phyloP scores from a whole-genome alignment of 2,329 filamentous ascomycete species.

The Podosphaera leucotricha region DNA sequence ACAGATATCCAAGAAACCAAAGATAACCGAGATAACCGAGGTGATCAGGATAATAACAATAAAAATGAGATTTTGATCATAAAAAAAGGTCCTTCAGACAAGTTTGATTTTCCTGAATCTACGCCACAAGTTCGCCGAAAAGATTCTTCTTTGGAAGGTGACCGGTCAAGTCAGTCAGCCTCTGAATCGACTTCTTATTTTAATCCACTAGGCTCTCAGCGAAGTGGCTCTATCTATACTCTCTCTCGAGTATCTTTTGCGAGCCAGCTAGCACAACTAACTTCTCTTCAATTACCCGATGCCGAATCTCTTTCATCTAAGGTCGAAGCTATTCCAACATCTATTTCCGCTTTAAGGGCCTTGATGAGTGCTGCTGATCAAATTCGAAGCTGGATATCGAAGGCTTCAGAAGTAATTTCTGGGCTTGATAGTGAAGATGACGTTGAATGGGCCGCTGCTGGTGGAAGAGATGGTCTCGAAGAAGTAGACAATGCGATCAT shows the following conservation, averaged over 20 bases:
- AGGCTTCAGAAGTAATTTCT: slow-evolving; percentile 69
- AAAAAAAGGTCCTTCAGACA: slow-evolving; percentile 32
- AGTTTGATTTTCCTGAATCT: slow-evolving; percentile 19
- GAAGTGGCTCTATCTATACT: slow-evolving; percentile 77
- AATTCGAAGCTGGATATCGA: slow-evolving; percentile 81
- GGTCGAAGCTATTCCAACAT: slow-evolving; percentile 65
- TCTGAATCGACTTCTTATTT: slow-evolving; percentile 28
- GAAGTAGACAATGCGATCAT: slow-evolving; percentile 52
- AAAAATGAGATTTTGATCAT: slow-evolving; percentile 36
- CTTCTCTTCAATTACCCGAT: slow-evolving; percentile 70
- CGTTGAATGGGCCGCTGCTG: slow-evolving; percentile 85
- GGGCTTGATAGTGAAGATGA: slow-evolving; percentile 90
- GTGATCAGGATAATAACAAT: slow-evolving; percentile 33
- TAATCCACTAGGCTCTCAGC: slow-evolving; percentile 37
- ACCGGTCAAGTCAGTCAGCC: slow-evolving; percentile 16
- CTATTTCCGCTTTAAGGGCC: slow-evolving; percentile 59
- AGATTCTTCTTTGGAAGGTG: slow-evolving; percentile 22
- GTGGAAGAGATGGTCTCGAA: slow-evolving; percentile 57
- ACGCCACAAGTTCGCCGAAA: slow-evolving; percentile 23
- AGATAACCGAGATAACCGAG: not conserved
- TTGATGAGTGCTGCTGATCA: slow-evolving; percentile 75
- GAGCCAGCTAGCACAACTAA: slow-evolving; percentile 78
- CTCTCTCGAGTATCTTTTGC: slow-evolving; percentile 80
- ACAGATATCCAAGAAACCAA: not conserved
- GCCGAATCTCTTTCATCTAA: slow-evolving; percentile 61